Evolutionary conservation across 352 stramenopile species (phyloP).

Genomic region (Globisporangium orthogonon): DNA sequence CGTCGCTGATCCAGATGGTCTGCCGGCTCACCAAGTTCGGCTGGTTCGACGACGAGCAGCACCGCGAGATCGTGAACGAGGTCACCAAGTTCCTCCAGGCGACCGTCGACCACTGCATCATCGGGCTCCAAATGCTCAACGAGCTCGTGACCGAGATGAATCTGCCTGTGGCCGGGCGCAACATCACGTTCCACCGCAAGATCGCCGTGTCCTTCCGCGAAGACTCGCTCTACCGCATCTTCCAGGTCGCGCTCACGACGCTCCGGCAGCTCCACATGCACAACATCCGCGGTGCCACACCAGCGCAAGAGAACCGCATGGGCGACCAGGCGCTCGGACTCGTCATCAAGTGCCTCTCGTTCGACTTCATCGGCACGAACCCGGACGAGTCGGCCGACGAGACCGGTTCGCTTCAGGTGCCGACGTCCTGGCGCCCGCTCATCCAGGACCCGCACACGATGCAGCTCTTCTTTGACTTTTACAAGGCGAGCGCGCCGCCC

Average conservation of each 20-base stretch:
- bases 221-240: slow-evolving; percentile 93
- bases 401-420: slow-evolving; percentile 96
- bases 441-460: slow-evolving; percentile 94
- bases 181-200: slow-evolving; percentile 97
- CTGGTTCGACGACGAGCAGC: slow-evolving; percentile 98
- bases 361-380: slow-evolving; percentile 99
- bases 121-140: slow-evolving; percentile 97
- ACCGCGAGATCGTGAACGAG: slow-evolving; percentile 95
- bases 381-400: slow-evolving; percentile 97
- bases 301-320: slow-evolving; percentile 90
- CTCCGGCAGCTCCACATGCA: slow-evolving; percentile 93
- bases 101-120: slow-evolving; percentile 97
- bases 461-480: slow-evolving; percentile 96
- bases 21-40: slow-evolving; percentile 98
- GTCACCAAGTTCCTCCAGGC: slow-evolving; percentile 97
- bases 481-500: slow-evolving; percentile 90
- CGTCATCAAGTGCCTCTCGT: slow-evolving; percentile 94
- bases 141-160: slow-evolving; percentile 98
- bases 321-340: slow-evolving; percentile 91
- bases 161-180: slow-evolving; percentile 90
- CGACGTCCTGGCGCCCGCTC: slow-evolving; percentile 92
- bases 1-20: slow-evolving; percentile 95
- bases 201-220: slow-evolving; percentile 97
- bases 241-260: slow-evolving; percentile 95
- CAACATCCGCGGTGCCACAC: slow-evolving; percentile 73